These are phyloP conservation scores for Leishmania turanica DNA, from an alignment of 208 protist species.

Conservation along the genomic window DNA sequence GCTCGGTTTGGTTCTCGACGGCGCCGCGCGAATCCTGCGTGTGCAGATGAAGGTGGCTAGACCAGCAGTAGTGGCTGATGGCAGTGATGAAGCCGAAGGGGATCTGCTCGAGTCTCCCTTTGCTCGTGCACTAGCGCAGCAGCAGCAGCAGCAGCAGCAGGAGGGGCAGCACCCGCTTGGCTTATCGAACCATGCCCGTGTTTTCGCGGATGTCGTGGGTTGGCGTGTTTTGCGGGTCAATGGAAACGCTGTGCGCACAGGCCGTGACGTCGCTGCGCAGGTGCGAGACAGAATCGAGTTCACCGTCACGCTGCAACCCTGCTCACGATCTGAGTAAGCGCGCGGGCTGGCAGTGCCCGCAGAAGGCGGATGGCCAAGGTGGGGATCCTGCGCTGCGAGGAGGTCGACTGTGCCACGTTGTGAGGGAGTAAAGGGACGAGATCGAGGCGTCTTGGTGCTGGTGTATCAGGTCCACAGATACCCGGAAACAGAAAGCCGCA, in stretches of 20 bases:
- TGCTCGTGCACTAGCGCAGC: conserved; percentile 12
- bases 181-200: too few species aligned
- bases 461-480: not conserved
- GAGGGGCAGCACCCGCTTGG: too few species aligned
- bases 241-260: conserved; percentile 28
- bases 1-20: conserved; percentile 57
- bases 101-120: conserved; percentile 31
- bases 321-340: not conserved
- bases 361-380: not conserved
- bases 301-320: conserved; percentile 8
- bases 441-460: not conserved
- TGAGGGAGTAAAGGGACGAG: not conserved
- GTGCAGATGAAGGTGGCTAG: conserved; percentile 18
- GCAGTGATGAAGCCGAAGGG: not conserved
- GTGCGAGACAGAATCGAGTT: conserved; percentile 26
- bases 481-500: not conserved
- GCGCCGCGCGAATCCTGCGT: conserved; percentile 16
- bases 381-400: not conserved
- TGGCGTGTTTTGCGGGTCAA: conserved; percentile 37
- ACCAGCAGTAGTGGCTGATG: conserved; percentile 2
- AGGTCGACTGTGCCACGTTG: not conserved
- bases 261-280: conserved; percentile 37
- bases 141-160: not conserved
- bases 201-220: conserved; percentile 35
- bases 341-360: not conserved